Evolutionary conservation across 2,329 filamentous ascomycete genomes (phyloP).

Genomic region (Curvularia sp.): DNA sequence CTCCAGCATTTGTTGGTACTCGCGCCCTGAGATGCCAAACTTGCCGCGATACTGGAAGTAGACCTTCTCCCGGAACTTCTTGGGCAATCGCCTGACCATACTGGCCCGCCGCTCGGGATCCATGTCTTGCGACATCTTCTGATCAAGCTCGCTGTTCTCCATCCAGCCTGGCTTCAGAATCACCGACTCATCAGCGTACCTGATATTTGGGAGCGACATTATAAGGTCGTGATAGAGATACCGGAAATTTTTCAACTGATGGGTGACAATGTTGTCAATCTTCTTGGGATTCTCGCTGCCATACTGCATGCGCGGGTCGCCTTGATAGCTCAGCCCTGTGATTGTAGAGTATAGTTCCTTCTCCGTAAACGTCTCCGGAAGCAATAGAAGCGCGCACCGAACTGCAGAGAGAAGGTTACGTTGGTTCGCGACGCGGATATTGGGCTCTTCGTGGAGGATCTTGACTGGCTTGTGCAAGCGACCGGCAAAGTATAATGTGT

Average conservation of each 20-base stretch:
- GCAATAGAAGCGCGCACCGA: conserved; percentile 83
- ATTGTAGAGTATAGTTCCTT: conserved; percentile 89
- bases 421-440: conserved; percentile 92
- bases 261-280: conserved; percentile 89
- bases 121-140: conserved; percentile 85
- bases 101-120: conserved; percentile 88
- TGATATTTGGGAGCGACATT: conserved; percentile 85
- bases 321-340: conserved; percentile 89
- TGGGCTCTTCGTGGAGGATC: conserved; percentile 91
- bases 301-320: conserved; percentile 93
- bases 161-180: conserved; percentile 65
- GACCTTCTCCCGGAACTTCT: conserved; percentile 82
- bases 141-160: conserved; percentile 63
- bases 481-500: conserved; percentile 94
- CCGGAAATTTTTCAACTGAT: conserved; percentile 91
- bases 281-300: conserved; percentile 91
- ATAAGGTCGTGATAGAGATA: conserved; percentile 89
- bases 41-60: conserved; percentile 97
- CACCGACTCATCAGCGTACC: conserved; percentile 72
- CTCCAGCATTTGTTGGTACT: conserved; percentile 86
- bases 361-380: conserved; percentile 85
- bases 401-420: conserved; percentile 92
- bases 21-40: conserved; percentile 80
- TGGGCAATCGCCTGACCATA: conserved; percentile 92
- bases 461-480: conserved; percentile 97